Percentiles rank a stretch among this genome's conserved stretches.
phyloP scores from a whole-genome alignment of 75 land plant genomes.

The Pseudotsuga menziesii region DNA sequence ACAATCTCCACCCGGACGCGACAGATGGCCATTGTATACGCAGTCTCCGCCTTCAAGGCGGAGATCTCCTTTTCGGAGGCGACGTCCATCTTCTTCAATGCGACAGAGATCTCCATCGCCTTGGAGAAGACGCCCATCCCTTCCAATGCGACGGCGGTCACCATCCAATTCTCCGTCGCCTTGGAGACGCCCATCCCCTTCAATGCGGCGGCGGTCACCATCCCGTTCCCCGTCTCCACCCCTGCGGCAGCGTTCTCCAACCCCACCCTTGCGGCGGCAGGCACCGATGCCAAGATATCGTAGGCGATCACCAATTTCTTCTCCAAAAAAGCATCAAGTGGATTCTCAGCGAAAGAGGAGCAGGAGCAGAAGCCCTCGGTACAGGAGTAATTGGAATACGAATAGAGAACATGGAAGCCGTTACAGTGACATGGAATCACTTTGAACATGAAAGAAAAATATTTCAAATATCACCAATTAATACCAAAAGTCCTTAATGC shows the following conservation, averaged over 20 bases:
- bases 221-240: background rate
- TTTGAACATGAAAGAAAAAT: too few relatives aligned
- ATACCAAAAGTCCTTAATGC: too few relatives aligned
- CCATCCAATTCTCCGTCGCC: conserved; percentile 31
- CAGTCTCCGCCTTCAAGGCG: conserved; percentile 51
- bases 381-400: conserved; percentile 15
- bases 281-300: conserved; percentile 16
- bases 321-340: conserved; percentile 20
- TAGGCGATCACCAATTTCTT: conserved; percentile 24
- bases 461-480: too few relatives aligned
- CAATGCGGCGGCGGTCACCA: background rate
- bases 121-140: too few relatives aligned
- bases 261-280: conserved; percentile 4
- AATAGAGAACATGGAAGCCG: conserved; percentile 16
- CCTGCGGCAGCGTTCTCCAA: conserved; percentile 4
- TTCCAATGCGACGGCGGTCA: conserved; percentile 11
- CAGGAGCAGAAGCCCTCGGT: conserved; percentile 5
- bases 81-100: conserved; percentile 22
- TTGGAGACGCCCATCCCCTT: background rate
- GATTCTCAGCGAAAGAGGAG: conserved; percentile 22
- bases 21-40: conserved; percentile 28
- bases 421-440: conserved; percentile 5
- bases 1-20: conserved; percentile 37
- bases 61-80: conserved; percentile 19
- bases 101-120: conserved; percentile 24